phyloP scores from a whole-genome alignment of 2,329 filamentous ascomycete genomes.

The Akanthomyces lecanii region DNA sequence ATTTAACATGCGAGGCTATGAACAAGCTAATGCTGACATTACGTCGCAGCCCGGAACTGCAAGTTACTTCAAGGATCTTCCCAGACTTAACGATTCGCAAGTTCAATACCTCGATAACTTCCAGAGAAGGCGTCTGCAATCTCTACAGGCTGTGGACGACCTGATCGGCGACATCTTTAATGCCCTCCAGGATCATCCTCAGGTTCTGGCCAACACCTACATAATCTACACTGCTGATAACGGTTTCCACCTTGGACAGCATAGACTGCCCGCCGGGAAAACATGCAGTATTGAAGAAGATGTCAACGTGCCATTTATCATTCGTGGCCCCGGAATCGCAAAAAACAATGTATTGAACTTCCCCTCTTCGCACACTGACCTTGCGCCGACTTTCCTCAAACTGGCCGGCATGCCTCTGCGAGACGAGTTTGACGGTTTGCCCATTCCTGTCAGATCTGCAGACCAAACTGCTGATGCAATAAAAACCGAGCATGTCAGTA shows the following conservation, averaged over 20 bases:
- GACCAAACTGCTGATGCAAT: constrained; percentile 16
- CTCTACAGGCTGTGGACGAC: constrained; percentile 44
- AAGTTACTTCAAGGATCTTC: constrained; percentile 41
- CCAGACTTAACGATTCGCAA: constrained; percentile 28
- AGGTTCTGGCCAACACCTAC: constrained; percentile 41
- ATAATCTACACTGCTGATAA: constrained; percentile 51
- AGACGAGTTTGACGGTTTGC: constrained; percentile 47
- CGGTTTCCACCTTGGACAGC: constrained; percentile 51
- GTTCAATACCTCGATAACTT: constrained; percentile 36
- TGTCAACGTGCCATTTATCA: constrained; percentile 47
- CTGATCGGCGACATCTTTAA: constrained; percentile 38
- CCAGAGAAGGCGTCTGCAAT: constrained; percentile 38
- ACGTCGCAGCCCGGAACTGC: constrained; percentile 31
- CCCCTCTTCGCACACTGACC: constrained; percentile 49
- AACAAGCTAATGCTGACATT: background rate
- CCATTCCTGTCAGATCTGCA: constrained; percentile 35
- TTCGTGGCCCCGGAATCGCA: constrained; percentile 45
- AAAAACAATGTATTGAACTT: constrained; percentile 32
- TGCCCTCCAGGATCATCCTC: constrained; percentile 27
- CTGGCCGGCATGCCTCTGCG: constrained; percentile 32
- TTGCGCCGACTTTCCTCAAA: constrained; percentile 51
- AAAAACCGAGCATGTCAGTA: constrained; percentile 44
- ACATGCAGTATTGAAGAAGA: constrained; percentile 48
- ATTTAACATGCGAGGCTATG: background rate
- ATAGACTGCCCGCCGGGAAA: constrained; percentile 49